These are phyloP conservation scores for Fusarium sp. DNA, from an alignment of 2,329 filamentous ascomycete species.

Conservation along the genomic window DNA sequence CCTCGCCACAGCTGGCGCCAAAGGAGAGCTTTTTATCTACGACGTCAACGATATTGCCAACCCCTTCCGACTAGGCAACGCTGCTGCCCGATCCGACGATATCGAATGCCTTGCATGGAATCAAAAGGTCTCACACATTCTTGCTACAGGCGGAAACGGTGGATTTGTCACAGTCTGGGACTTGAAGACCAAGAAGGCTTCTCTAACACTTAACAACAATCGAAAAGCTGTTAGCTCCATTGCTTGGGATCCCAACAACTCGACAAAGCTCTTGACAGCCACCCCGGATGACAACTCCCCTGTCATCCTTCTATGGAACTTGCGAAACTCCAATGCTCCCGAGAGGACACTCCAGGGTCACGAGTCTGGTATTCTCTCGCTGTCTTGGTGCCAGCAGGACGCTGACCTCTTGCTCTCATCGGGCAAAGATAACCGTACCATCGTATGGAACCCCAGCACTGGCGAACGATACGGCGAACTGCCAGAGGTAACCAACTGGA, in stretches of 20 bases:
- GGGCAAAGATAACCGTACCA: constrained; percentile 95
- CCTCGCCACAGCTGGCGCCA: constrained; percentile 90
- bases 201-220: constrained; percentile 93
- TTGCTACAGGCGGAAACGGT: constrained; percentile 91
- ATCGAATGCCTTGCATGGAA: constrained; percentile 99
- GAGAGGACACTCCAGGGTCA: constrained; percentile 92
- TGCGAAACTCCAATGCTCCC: constrained; percentile 95
- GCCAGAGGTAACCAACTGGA: constrained; percentile 99
- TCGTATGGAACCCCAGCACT: constrained; percentile 96
- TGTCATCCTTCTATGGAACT: constrained; percentile 91
- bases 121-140: constrained; percentile 94
- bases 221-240: constrained; percentile 95
- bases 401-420: constrained; percentile 89
- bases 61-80: constrained; percentile 88
- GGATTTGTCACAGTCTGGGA: constrained; percentile 99
- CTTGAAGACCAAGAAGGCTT: constrained; percentile 97
- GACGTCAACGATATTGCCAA: constrained; percentile 91
- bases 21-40: constrained; percentile 96
- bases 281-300: constrained; percentile 91
- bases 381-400: constrained; percentile 96
- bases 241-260: constrained; percentile 95
- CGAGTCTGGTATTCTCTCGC: constrained; percentile 90
- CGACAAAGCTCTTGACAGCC: constrained; percentile 93
- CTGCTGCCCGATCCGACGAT: constrained; percentile 90
- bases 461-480: constrained; percentile 91